Base-by-base conservation (phyloP, 768 basidiomycete species). In the Suillus plorans region DNA sequence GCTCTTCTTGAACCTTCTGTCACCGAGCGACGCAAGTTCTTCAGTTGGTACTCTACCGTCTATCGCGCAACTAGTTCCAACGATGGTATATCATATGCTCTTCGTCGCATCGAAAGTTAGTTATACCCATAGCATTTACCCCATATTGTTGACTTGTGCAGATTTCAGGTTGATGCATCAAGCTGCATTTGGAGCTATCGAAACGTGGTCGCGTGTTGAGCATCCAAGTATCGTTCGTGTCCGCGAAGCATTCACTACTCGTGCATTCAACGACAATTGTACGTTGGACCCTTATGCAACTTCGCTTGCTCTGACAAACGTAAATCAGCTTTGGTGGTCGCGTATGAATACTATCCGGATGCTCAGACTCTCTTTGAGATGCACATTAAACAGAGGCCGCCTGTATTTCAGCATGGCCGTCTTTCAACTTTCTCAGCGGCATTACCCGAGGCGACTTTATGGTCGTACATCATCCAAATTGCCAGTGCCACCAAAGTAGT, bases 381-480 rank as follows among this genome's bases (percentile, higher is more conserved):
- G 39, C 88, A 97, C 71, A 79, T 97, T 64, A 89, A 88, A 61
- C 79, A 84, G 37, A 85, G 83, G 69, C 73, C 83, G 14, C 72
- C 79, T 18, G 69, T 72, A 3, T 79, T 74, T 61, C 69, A 77
- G 60, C 73, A 73, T 66, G 79, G 74, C 36, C 80, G 78, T 53
- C 71, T 76, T 9, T 75, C 74, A 50, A 76, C 78, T 18, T 80
- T 80, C 42, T 59, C 67, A 3, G 47, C 62, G 4, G 66, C 62
- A 41, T 78, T 99, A 25, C 83, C 91, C 0, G 97, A 99, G 74
- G 82, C 89, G 20, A 87, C 89, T 0, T 73, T 99, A 3, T 99
- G 97, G 97, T 90, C 90, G 4, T 98, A 95, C 72, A 86, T 97
- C 57, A 84, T 94, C 25, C 97, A 99, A 75, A 86, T 98, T 63